A percentile compares a stretch with the other conserved stretches of the same genome.
These are phyloP conservation scores for Radiomyces spectabilis DNA, from an alignment of 192 early-diverging fungal genomes.

Conservation along the genomic window DNA sequence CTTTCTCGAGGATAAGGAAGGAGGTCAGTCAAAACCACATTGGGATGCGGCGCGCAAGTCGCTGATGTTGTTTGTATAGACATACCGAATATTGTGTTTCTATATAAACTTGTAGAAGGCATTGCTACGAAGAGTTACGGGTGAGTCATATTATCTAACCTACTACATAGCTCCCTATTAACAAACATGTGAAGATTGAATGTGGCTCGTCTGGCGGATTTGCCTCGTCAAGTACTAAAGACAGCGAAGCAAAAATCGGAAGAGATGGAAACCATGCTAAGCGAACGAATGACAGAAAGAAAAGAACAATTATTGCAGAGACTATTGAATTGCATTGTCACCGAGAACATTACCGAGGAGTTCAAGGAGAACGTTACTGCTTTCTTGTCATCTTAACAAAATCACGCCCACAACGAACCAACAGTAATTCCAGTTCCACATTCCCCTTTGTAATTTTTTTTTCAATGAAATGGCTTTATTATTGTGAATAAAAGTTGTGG, in stretches of 20 bases:
- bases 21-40: slow-evolving; percentile 14
- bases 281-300: not conserved
- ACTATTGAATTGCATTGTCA: not conserved
- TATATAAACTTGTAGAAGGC: slow-evolving; percentile 62
- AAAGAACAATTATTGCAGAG: not conserved
- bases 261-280: slow-evolving; percentile 26
- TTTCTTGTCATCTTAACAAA: too few species aligned
- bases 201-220: slow-evolving; percentile 60
- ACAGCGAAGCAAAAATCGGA: slow-evolving; percentile 47
- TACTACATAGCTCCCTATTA: not conserved
- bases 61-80: not conserved
- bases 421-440: too few species aligned
- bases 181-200: slow-evolving; percentile 52
- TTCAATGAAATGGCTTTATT: too few species aligned
- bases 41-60: not conserved
- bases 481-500: too few species aligned
- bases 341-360: not conserved
- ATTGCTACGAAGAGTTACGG: slow-evolving; percentile 61
- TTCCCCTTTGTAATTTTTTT: too few species aligned
- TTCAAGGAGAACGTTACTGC: not conserved
- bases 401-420: too few species aligned
- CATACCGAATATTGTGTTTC: slow-evolving; percentile 44
- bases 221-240: slow-evolving; percentile 43
- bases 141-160: slow-evolving; percentile 19
- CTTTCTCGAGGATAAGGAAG: slow-evolving; percentile 33